Base-by-base conservation (phyloP, 805 yeast genomes). In the Millerozyma miso region DNA sequence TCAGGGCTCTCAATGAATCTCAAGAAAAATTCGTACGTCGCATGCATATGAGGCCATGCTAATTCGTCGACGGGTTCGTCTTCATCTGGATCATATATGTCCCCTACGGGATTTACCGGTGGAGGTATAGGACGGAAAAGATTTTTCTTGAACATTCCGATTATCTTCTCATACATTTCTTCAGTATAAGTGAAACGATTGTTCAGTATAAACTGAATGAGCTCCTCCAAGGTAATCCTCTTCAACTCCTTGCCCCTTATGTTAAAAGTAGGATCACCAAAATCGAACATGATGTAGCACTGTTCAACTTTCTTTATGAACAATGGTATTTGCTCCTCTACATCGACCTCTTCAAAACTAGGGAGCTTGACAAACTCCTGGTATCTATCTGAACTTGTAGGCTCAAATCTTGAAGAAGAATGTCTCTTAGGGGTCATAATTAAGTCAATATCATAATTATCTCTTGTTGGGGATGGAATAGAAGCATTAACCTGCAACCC, bases 11-110 rank as follows among this genome's bases (percentile, higher is more conserved):
- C 98, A 41, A 93, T 83, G 65, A 93, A 91, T 56, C 96, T 74
- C 46, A 93, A 70, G 60, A 93, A 91, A 56, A 93, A 88, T 63
- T 93, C 98, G 68, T 93, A 93, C 26, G 90, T 95, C 35, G 89
- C 78, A 65, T 88, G 95, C 98, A 93, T 93, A 62, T 93, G 99
- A 10, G 98, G 96, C 99, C 99, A 93, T 7, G 97, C 90, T 49
- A 91, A 79, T 62, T 93, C 98, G 54, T 82, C 81, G 32, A 93
- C 95, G 2, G 98, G 98, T 65, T 93, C 99, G 69, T 93, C 99
- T 67, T 93, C 99, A 66, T 93, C 99, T 1, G 99, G 99, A 56
- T 93, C 99, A 63, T 79, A 93, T 33, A 91, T 79, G 51, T 93
- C 99, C 32, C 99, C 99, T 37, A 90, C 78, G 4, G 98, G 98